These are phyloP conservation scores for Malbranchea zuffiana DNA, from an alignment of 2,329 filamentous ascomycete genomes.

Conservation along the genomic window DNA sequence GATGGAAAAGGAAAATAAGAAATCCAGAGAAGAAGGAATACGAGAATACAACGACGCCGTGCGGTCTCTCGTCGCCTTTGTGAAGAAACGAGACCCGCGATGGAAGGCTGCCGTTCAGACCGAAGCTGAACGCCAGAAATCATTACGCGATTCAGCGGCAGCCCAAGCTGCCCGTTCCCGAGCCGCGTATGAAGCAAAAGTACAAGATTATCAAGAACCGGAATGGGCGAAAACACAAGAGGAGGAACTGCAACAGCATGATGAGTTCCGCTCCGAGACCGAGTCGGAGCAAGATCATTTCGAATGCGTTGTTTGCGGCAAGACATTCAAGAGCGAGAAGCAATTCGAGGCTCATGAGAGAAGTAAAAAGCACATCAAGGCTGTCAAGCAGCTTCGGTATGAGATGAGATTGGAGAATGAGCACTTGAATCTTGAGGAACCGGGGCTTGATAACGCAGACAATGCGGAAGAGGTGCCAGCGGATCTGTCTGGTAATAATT, in stretches of 20 bases:
- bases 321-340: constrained; percentile 76
- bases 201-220: constrained; percentile 53
- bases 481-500: neutral
- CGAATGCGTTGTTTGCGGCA: constrained; percentile 54
- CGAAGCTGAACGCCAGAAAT: constrained; percentile 68
- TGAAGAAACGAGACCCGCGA: constrained; percentile 80
- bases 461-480: neutral
- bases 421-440: constrained; percentile 27
- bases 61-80: constrained; percentile 72
- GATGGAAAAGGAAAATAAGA: constrained; percentile 94
- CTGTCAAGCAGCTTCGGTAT: constrained; percentile 64
- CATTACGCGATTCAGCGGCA: constrained; percentile 63
- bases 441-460: neutral
- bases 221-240: constrained; percentile 62
- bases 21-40: constrained; percentile 66
- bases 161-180: constrained; percentile 76
- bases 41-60: constrained; percentile 91
- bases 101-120: constrained; percentile 67
- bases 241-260: constrained; percentile 41
- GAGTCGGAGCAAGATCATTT: constrained; percentile 45
- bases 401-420: constrained; percentile 76
- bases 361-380: constrained; percentile 92
- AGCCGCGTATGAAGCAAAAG: constrained; percentile 66
- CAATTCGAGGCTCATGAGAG: constrained; percentile 86
- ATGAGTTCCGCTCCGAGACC: constrained; percentile 37